A percentile compares a stretch with the other conserved stretches of the same genome.
Conservation (phyloP, 2,329 filamentous ascomycete species). For the Cladosporium austrohemisphaericum region DNA sequence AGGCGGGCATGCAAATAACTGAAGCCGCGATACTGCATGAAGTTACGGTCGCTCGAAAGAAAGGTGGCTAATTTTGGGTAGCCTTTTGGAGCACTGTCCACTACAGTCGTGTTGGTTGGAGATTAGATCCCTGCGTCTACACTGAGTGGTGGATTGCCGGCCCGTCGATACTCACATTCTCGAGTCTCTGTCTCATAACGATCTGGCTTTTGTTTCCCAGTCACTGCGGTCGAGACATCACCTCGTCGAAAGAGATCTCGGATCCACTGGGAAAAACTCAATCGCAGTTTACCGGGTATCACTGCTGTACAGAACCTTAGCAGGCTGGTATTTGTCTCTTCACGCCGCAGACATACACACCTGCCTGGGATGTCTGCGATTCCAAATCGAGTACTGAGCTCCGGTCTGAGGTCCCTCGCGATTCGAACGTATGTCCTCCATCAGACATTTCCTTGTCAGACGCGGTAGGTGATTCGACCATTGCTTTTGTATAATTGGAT, state of each 20-base stretch:
- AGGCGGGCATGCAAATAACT: constrained; percentile 39
- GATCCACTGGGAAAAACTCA: background rate
- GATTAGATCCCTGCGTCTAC: background rate
- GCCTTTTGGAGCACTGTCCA: constrained; percentile 38
- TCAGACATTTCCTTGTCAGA: background rate
- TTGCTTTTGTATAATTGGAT: too few species aligned
- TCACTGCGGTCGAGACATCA: background rate
- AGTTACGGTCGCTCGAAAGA: constrained; percentile 38
- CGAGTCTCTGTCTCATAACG: background rate
- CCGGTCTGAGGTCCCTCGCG: background rate
- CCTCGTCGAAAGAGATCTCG: background rate
- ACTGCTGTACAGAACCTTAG: too few species aligned
- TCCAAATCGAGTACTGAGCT: background rate
- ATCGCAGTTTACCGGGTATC: too few species aligned
- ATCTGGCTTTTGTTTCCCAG: background rate
- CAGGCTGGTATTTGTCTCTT: too few species aligned
- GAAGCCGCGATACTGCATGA: constrained; percentile 40
- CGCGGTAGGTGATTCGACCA: background rate
- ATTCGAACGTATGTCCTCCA: background rate
- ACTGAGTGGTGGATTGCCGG: background rate
- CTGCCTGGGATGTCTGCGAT: background rate
- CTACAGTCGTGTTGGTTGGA: constrained; percentile 16
- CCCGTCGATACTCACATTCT: background rate
- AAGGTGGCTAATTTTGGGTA: constrained; percentile 39
- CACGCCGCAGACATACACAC: background rate